These are phyloP conservation scores for Xerocomus amazonicus DNA, from an alignment of 1,284 basidiomycete genomes.

Conservation along the genomic window DNA sequence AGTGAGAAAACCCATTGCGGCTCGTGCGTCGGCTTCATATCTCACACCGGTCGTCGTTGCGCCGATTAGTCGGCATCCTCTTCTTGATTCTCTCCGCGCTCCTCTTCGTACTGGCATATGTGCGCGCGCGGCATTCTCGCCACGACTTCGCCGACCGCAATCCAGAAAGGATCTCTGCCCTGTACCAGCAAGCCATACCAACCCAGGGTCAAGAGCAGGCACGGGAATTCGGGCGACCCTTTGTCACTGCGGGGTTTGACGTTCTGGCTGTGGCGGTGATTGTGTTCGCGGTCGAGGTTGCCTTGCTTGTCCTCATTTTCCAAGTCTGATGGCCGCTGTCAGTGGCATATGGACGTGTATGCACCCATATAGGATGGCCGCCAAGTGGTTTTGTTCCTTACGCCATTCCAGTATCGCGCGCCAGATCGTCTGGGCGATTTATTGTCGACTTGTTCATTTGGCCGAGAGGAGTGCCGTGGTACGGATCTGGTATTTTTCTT, in stretches of 20 bases:
- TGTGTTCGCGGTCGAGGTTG: slow-evolving; percentile 63
- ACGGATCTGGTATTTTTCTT: neutral
- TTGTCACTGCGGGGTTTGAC: slow-evolving; percentile 76
- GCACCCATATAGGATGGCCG: neutral
- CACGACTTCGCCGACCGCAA: slow-evolving; percentile 71
- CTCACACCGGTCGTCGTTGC: neutral
- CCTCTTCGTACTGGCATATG: slow-evolving; percentile 58
- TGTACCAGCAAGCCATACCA: slow-evolving; percentile 26
- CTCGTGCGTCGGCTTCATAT: too few species aligned
- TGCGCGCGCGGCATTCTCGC: slow-evolving; percentile 59
- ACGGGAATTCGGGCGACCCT: slow-evolving; percentile 69
- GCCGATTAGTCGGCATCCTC: slow-evolving; percentile 59
- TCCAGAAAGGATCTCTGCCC: slow-evolving; percentile 24
- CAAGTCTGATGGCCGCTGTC: slow-evolving; percentile 22
- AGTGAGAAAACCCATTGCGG: slow-evolving; percentile 42
- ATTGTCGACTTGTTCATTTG: slow-evolving; percentile 11
- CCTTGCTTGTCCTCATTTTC: slow-evolving; percentile 58
- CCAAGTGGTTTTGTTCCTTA: neutral
- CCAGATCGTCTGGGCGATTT: slow-evolving; percentile 14
- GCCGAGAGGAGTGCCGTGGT: slow-evolving; percentile 3
- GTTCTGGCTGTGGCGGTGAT: slow-evolving; percentile 59
- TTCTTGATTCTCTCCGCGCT: slow-evolving; percentile 62
- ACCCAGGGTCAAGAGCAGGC: slow-evolving; percentile 58
- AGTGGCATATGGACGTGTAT: neutral
- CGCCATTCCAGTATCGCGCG: neutral